These are phyloP conservation scores for Penicillium bovifimosum DNA, from an alignment of 495 filamentous ascomycete genomes.

Conservation along the genomic window DNA sequence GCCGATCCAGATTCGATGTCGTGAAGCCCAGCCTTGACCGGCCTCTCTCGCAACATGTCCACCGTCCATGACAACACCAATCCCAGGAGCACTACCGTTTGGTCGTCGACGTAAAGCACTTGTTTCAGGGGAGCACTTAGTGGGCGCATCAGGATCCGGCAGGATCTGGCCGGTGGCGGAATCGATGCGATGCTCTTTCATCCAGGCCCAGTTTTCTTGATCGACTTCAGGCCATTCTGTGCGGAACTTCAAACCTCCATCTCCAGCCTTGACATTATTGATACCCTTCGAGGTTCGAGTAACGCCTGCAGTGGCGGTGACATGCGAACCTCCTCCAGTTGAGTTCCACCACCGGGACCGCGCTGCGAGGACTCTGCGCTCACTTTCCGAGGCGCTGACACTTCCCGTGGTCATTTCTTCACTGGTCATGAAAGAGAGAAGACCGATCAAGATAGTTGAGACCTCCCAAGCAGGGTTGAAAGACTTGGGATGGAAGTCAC, in stretches of 20 bases:
- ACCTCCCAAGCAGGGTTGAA: constrained; percentile 99
- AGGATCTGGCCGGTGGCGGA: constrained; percentile 62
- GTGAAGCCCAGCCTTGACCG: constrained; percentile 71
- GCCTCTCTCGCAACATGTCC: constrained; percentile 67
- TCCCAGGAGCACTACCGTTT: constrained; percentile 59
- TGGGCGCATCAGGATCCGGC: constrained; percentile 37
- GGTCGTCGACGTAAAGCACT: constrained; percentile 61
- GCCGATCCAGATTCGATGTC: constrained; percentile 68
- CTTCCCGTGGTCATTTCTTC: constrained; percentile 98
- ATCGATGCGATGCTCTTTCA: constrained; percentile 77
- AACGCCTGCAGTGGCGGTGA: constrained; percentile 43
- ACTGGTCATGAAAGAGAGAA: constrained; percentile 95
- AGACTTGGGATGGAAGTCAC: constrained; percentile 92
- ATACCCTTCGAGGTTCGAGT: constrained; percentile 47
- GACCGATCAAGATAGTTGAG: constrained; percentile 87
- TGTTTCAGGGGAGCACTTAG: constrained; percentile 55
- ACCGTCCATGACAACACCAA: constrained; percentile 77
- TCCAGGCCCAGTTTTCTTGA: constrained; percentile 89
- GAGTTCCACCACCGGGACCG: constrained; percentile 94
- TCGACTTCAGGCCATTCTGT: constrained; percentile 88
- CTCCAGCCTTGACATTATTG: constrained; percentile 72
- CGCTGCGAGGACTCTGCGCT: constrained; percentile 72
- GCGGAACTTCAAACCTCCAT: constrained; percentile 86
- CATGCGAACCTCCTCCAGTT: constrained; percentile 83
- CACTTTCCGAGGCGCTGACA: constrained; percentile 69